A percentile compares a stretch with the other conserved stretches of the same genome.
Evolutionary conservation across 2,329 filamentous ascomycete species (phyloP).

Genomic region (Nothopassalora personata): DNA sequence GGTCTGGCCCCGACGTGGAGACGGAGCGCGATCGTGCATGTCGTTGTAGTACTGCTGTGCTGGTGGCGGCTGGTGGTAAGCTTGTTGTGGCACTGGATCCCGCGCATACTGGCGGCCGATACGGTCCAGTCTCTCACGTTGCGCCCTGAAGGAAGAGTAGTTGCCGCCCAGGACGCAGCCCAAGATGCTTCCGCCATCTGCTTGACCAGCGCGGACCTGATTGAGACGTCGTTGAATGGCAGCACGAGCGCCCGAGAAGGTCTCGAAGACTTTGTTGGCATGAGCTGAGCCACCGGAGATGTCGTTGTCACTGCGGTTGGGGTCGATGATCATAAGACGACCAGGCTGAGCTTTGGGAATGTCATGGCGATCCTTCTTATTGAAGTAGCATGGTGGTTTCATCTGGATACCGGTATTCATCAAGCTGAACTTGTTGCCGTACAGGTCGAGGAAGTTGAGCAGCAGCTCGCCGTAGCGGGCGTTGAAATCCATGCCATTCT

Average conservation of each 20-base stretch:
- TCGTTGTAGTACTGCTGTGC: not conserved
- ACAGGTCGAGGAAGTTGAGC: slow-evolving; percentile 83
- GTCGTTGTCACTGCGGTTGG: slow-evolving; percentile 79
- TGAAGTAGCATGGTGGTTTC: slow-evolving; percentile 66
- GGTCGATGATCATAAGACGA: slow-evolving; percentile 83
- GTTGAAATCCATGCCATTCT: slow-evolving; percentile 52
- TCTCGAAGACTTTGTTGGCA: slow-evolving; percentile 59
- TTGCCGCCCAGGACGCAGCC: slow-evolving; percentile 69
- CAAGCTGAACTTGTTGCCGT: slow-evolving; percentile 76
- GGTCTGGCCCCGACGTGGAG: not conserved
- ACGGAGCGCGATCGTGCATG: not conserved
- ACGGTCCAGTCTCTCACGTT: slow-evolving; percentile 47
- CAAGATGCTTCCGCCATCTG: slow-evolving; percentile 55
- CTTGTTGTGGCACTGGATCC: not conserved
- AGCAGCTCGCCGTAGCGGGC: slow-evolving; percentile 74
- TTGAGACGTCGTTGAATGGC: slow-evolving; percentile 40
- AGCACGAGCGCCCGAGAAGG: slow-evolving; percentile 62
- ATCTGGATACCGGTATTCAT: slow-evolving; percentile 66
- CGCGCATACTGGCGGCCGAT: not conserved
- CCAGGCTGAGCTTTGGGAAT: slow-evolving; percentile 51
- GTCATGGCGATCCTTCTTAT: slow-evolving; percentile 55
- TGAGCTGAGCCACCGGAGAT: slow-evolving; percentile 81
- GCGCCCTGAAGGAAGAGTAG: slow-evolving; percentile 66
- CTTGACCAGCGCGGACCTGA: slow-evolving; percentile 38
- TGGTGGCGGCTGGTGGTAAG: not conserved